Conservation (phyloP, 2,329 filamentous ascomycete genomes). For the Trichoderma arundinaceum region DNA sequence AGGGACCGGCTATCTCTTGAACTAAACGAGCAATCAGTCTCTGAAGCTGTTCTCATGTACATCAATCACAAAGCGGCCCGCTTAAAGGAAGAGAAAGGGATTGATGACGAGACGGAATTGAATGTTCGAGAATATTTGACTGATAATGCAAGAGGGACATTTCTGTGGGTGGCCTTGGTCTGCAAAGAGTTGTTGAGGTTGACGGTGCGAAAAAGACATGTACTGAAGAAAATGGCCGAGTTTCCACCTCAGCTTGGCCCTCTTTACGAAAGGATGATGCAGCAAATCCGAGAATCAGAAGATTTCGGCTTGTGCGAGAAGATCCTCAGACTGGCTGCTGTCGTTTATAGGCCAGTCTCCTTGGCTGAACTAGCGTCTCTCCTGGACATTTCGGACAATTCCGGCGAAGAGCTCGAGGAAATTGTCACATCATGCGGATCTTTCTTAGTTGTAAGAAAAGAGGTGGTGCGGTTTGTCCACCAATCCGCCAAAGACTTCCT, state of each 20-base stretch:
- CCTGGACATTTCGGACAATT: neutral
- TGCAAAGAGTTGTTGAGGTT: slow-evolving; percentile 33
- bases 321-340: slow-evolving; percentile 43
- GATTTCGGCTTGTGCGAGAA: slow-evolving; percentile 42
- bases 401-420: slow-evolving; percentile 23
- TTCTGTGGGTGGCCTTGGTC: slow-evolving; percentile 38
- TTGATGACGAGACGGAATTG: slow-evolving; percentile 24
- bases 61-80: slow-evolving; percentile 44
- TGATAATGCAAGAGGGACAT: slow-evolving; percentile 45
- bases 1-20: slow-evolving; percentile 44
- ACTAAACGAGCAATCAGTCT: slow-evolving; percentile 44
- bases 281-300: slow-evolving; percentile 39
- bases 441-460: slow-evolving; percentile 46
- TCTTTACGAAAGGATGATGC: slow-evolving; percentile 49
- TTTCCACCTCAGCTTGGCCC: slow-evolving; percentile 45
- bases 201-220: slow-evolving; percentile 31
- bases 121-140: slow-evolving; percentile 34
- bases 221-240: slow-evolving; percentile 33
- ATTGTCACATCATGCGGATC: slow-evolving; percentile 43
- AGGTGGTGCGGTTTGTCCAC: slow-evolving; percentile 47
- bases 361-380: slow-evolving; percentile 39
- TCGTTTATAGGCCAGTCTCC: slow-evolving; percentile 46
- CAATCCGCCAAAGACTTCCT: slow-evolving; percentile 54
- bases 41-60: slow-evolving; percentile 46
- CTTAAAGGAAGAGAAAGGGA: slow-evolving; percentile 35